Evolutionary conservation across 2,329 filamentous ascomycete species (phyloP).

Genomic region (Penicillium sp.): DNA sequence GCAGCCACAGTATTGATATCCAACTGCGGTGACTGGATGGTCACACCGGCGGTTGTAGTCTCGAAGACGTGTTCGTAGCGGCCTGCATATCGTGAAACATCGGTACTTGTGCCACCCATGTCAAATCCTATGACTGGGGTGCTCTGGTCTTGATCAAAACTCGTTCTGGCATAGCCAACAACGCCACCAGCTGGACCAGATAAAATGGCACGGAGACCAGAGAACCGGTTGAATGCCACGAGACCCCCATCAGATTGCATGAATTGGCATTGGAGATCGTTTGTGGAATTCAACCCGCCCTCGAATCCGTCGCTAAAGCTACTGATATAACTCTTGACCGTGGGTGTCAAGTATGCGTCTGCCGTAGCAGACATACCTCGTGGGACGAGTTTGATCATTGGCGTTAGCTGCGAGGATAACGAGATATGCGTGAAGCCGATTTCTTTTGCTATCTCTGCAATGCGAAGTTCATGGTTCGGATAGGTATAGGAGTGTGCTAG

Average conservation of each 20-base stretch:
- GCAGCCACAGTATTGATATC: conserved; percentile 91
- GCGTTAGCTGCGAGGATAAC: conserved; percentile 75
- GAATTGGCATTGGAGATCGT: conserved; percentile 67
- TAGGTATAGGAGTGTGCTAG: conserved; percentile 91
- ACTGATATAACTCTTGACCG: conserved; percentile 70
- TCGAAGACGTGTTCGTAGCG: conserved; percentile 88
- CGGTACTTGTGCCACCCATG: conserved; percentile 87
- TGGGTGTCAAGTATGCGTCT: conserved; percentile 74
- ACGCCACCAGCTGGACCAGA: conserved; percentile 87
- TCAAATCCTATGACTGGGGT: conserved; percentile 87
- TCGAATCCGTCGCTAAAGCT: conserved; percentile 77
- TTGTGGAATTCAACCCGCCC: conserved; percentile 71
- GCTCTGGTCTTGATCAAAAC: conserved; percentile 72
- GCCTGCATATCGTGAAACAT: conserved; percentile 79
- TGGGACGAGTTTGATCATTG: conserved; percentile 76
- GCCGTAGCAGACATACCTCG: conserved; percentile 73
- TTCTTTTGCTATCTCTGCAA: conserved; percentile 73
- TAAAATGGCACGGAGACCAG: conserved; percentile 76
- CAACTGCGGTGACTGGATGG: conserved; percentile 80
- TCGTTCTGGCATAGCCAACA: conserved; percentile 83
- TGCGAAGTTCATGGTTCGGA: conserved; percentile 73
- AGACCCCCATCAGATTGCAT: conserved; percentile 82
- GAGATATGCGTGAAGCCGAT: conserved; percentile 82
- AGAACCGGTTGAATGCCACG: conserved; percentile 56
- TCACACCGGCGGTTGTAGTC: conserved; percentile 82